A percentile compares a stretch with the other conserved stretches of the same genome.
Evolutionary conservation across 768 basidiomycete genomes (phyloP).

Genomic region (Hortiboletus flavorubellus): DNA sequence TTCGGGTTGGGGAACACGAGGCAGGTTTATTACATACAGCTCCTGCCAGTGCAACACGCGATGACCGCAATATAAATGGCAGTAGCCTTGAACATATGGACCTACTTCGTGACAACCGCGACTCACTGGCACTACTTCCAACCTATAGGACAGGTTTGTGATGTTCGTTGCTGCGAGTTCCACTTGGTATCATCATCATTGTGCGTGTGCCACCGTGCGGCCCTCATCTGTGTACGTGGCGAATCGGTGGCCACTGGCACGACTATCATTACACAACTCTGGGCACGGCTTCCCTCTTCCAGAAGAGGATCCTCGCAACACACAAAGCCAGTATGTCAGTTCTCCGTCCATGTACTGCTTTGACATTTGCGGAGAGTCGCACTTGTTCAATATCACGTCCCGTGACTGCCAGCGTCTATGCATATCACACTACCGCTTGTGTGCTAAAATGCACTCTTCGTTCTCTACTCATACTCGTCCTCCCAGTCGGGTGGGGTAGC

Average conservation of each 20-base stretch:
- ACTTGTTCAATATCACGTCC: neutral
- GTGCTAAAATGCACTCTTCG: neutral
- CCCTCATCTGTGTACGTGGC: no score
- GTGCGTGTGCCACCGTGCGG: no score
- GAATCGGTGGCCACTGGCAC: no score
- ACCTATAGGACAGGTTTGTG: no score
- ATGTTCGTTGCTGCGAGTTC: no score
- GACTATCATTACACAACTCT: no score
- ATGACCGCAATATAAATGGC: conserved; percentile 5
- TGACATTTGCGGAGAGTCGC: no score
- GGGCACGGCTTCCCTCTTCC: no score
- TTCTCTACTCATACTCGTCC: neutral
- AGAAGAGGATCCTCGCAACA: no score
- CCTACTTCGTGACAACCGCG: no score
- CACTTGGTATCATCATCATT: no score
- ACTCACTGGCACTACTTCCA: no score
- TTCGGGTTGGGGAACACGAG: conserved; percentile 29
- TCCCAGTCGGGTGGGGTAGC: neutral
- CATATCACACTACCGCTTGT: neutral
- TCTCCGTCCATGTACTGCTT: neutral
- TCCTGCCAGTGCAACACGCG: conserved; percentile 11
- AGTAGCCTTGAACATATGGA: neutral
- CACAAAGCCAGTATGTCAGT: neutral
- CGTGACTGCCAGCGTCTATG: neutral
- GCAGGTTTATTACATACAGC: conserved; percentile 30